phyloP scores from a whole-genome alignment of 805 yeast species.

The Lipomyces spencermartinsiae region DNA sequence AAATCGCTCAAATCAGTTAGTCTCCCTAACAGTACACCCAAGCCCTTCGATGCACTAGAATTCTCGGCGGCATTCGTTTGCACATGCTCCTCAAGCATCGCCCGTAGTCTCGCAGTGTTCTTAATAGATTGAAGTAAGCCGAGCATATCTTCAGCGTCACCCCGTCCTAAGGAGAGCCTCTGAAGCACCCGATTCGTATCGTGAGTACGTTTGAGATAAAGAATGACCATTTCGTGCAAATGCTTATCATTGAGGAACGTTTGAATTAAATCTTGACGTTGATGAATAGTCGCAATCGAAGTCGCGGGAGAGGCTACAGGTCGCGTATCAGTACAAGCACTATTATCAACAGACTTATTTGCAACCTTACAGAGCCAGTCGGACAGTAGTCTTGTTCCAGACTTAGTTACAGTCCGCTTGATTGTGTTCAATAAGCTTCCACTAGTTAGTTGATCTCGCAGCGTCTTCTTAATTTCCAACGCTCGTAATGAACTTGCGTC shows the following conservation, averaged over 20 bases:
- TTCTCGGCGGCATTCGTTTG: background rate
- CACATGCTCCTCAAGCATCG: conserved; percentile 19
- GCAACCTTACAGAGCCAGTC: conserved; percentile 63
- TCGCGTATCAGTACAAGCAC: background rate
- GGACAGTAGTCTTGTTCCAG: conserved; percentile 79
- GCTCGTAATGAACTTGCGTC: conserved; percentile 82
- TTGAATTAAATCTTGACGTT: conserved; percentile 61
- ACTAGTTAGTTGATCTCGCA: conserved; percentile 37
- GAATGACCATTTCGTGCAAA: conserved; percentile 61
- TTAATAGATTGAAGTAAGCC: conserved; percentile 53
- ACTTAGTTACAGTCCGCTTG: conserved; percentile 74
- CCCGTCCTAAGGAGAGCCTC: conserved; percentile 49
- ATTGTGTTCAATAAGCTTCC: conserved; percentile 63
- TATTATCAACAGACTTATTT: background rate
- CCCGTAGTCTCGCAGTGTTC: conserved; percentile 25
- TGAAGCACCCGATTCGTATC: conserved; percentile 50
- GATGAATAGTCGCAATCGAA: conserved; percentile 58
- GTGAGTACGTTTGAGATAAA: conserved; percentile 64
- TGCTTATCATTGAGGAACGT: conserved; percentile 52
- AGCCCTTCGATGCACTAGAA: conserved; percentile 3
- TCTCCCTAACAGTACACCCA: conserved; percentile 8
- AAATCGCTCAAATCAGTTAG: conserved; percentile 22
- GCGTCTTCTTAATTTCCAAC: conserved; percentile 40
- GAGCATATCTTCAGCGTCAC: conserved; percentile 54
- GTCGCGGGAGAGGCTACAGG: conserved; percentile 68